Evolutionary conservation across 352 stramenopile genomes (phyloP), one percentile per base, ranked within the genome.

Genomic region (Pythium insidiosum): DNA sequence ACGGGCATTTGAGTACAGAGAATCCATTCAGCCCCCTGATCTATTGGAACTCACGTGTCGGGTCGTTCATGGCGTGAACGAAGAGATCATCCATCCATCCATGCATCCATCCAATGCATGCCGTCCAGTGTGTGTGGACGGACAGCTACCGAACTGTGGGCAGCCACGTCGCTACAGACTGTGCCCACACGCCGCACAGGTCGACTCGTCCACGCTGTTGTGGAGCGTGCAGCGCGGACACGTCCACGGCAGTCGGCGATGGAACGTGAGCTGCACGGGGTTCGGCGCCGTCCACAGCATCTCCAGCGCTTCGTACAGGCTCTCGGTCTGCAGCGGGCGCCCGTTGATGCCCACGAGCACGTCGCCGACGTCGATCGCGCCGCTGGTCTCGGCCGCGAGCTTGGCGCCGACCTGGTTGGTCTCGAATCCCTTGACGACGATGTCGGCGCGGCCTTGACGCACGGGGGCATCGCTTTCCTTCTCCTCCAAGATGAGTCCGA

Each of bases 211-310:
- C 0, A 43, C 19, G 16, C 72, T 49, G 46, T 92, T 92, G 10
- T 82, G 40, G 3, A 92, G 66, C n/a, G 80, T 92, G 50, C 80
- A 92, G 4, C 63, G 64, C 43, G 66, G 61, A 60, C 80, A 92
- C 26, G 66, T 46, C 80, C 80, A 92, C 12, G 63, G 49, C 35
- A 78, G 54, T 11, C 66, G 52, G 28, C 77, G 76, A 44, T 77
- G 58, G 41, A 92, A 88, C 19, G 56, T 63, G 12, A 92, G 71
- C 21, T 61, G 60, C 24, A 92, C 73, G 0, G 77, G 76, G 39
- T 83, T 88, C 6, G 71, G 53, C 6, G 77, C 66, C 47, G 80
- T 89, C 43, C 74, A 43, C 3, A 92, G 63, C 61, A 72, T 65
- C 50, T 90, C 77, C 47, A 88, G 52, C 16, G 86, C 69, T 15